These are phyloP conservation scores for Geranium brycei DNA, from an alignment of 345 rosid genomes.

Conservation along the genomic window DNA sequence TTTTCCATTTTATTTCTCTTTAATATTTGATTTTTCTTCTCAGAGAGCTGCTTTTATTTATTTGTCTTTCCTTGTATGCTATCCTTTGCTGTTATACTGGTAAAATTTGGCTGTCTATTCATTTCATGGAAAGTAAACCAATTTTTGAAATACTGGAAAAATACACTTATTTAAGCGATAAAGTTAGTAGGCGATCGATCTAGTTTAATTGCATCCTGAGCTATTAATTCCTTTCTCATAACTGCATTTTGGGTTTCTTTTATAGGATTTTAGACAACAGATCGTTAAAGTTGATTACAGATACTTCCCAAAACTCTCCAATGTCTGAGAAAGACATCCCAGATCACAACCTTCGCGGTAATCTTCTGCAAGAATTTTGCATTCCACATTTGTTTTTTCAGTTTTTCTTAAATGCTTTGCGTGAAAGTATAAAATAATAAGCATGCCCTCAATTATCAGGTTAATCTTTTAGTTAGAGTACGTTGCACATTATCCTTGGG, in stretches of 20 bases:
- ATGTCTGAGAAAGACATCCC: conserved; percentile 37
- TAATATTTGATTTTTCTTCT: no score
- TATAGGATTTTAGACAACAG: conserved; percentile 81
- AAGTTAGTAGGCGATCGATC: no score
- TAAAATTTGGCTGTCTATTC: no score
- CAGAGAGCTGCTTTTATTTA: no score
- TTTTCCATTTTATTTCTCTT: background rate
- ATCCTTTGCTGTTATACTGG: no score
- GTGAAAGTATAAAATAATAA: background rate
- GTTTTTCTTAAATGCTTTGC: background rate
- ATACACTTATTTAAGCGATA: no score
- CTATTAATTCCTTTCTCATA: conserved; percentile 7
- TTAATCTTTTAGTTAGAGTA: no score
- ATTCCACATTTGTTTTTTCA: background rate
- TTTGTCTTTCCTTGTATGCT: no score
- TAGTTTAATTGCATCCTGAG: background rate
- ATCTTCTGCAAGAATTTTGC: background rate
- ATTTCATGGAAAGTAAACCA: no score
- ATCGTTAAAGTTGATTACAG: conserved; percentile 73
- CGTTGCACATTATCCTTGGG: no score
- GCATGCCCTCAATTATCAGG: background rate
- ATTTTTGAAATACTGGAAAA: no score
- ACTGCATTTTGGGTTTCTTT: conserved; percentile 8
- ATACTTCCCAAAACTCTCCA: conserved; percentile 48
- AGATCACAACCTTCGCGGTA: conserved; percentile 68